Evolutionary conservation across 2,329 filamentous ascomycete genomes (phyloP), one percentile per base, ranked within the genome.

Genomic region (Penicillium thymicola): DNA sequence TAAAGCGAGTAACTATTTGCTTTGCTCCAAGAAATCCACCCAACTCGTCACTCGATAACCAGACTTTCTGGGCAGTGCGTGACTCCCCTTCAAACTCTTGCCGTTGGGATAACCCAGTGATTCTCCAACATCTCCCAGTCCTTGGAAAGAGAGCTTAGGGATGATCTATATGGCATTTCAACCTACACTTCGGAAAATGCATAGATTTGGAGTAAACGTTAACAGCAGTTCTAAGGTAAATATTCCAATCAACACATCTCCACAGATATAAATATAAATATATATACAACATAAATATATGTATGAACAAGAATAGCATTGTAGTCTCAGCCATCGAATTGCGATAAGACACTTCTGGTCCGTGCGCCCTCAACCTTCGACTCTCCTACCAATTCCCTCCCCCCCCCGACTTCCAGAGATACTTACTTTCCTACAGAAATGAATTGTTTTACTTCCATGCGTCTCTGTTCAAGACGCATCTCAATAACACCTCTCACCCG

Each of bases 361-460:
- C 53, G 53, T 55, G 53, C 53, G 13, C 34, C 27, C 28, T 10
- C n/a, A 16, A 11, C n/a, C 1, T 21, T 21, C 21, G 21, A 37
- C 48, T 42, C 21, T 27, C 34, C n/a, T n/a, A n/a, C n/a, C 14
- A 27, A 27, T n/a, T 8, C 34, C 14, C 3, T 4, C 11, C 10
- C 30, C 10, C 30, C n/a, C 8, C 16, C 32, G 14, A 34, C 9
- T 8, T 5, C 3, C n/a, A n/a, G 10, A 37, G 7, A 10, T n/a
- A 36, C 5, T 9, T 30, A 30, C 28, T 13, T 13, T 18, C 36
- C 4, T 18, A 11, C 8, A 5, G 9, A 36, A 21, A 54, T 54
- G 52, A 54, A 54, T 27, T 18, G 38, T 41, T 38, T 54, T n/a
- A 36, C 45, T 36, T 25, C 52, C 11, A 38, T 57, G 16, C 54